These are phyloP conservation scores for Penicillium odoratum DNA, from an alignment of 495 filamentous ascomycete species.

Conservation along the genomic window DNA sequence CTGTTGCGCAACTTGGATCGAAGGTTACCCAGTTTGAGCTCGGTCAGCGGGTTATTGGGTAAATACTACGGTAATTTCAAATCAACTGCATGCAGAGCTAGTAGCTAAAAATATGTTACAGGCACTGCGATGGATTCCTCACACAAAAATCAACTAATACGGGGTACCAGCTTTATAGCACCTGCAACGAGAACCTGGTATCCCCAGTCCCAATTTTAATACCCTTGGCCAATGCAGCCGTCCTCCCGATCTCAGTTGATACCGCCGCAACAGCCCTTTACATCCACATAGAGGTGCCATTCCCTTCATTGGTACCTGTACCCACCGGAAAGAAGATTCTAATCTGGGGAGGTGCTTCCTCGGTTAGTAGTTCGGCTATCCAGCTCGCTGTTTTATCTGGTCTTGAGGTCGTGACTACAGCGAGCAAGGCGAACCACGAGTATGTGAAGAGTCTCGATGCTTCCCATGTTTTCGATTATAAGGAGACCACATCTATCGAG, in stretches of 20 bases:
- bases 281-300: constrained; percentile 32
- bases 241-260: constrained; percentile 47
- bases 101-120: neutral
- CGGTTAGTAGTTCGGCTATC: constrained; percentile 33
- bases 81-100: neutral
- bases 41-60: constrained; percentile 47
- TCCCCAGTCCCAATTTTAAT: constrained; percentile 40
- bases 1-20: constrained; percentile 36
- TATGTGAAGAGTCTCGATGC: constrained; percentile 40
- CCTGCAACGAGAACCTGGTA: constrained; percentile 22
- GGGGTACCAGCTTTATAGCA: constrained; percentile 34
- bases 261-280: constrained; percentile 51
- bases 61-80: neutral
- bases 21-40: constrained; percentile 34
- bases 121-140: constrained; percentile 18
- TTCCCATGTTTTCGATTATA: constrained; percentile 37
- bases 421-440: constrained; percentile 31
- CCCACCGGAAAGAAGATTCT: constrained; percentile 28
- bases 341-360: constrained; percentile 38
- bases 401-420: constrained; percentile 37
- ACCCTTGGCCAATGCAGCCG: constrained; percentile 40
- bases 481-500: constrained; percentile 24
- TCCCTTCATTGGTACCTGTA: constrained; percentile 20
- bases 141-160: constrained; percentile 23
- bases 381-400: constrained; percentile 37